Conservation (phyloP, 2,329 filamentous ascomycete species). For the Thelonectria discophora region DNA sequence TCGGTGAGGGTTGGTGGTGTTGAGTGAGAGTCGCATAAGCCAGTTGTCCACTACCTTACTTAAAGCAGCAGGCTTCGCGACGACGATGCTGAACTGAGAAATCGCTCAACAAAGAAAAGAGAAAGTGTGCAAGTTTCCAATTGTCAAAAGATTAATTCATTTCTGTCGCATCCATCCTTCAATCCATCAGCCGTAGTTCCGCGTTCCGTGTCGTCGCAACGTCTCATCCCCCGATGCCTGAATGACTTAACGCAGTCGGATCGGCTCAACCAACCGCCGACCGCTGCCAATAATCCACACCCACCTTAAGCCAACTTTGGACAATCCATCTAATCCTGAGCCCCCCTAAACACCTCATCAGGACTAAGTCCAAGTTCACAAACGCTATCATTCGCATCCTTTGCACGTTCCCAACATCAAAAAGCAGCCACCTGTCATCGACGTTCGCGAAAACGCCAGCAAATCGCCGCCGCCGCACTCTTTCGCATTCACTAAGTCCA, state of each 20-base stretch:
- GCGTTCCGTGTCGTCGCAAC: neutral
- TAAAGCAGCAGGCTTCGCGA: neutral
- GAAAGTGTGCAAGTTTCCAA: neutral
- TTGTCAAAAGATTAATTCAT: neutral
- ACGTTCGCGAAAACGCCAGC: neutral
- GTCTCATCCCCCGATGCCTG: slow-evolving; percentile 6
- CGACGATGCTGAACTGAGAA: neutral
- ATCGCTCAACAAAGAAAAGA: neutral
- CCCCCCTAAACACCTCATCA: too few relatives aligned
- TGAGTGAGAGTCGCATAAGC: neutral
- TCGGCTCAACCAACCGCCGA: slow-evolving; percentile 47
- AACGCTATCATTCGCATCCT: neutral
- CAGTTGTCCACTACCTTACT: slow-evolving; percentile 10
- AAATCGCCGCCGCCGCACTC: slow-evolving; percentile 14
- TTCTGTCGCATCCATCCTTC: neutral
- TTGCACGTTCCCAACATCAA: too few relatives aligned
- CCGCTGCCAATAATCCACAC: neutral
- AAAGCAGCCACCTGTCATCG: slow-evolving; percentile 23
- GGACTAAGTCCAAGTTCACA: too few relatives aligned
- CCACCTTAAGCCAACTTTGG: neutral
- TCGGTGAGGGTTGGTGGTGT: neutral
- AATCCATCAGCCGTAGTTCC: neutral
- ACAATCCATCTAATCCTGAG: too few relatives aligned
- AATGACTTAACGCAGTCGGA: slow-evolving; percentile 35
- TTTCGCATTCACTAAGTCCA: slow-evolving; percentile 18